These are phyloP conservation scores for Paspalum vaginatum DNA, from an alignment of 176 grass and related monocot species.

Conservation along the genomic window DNA sequence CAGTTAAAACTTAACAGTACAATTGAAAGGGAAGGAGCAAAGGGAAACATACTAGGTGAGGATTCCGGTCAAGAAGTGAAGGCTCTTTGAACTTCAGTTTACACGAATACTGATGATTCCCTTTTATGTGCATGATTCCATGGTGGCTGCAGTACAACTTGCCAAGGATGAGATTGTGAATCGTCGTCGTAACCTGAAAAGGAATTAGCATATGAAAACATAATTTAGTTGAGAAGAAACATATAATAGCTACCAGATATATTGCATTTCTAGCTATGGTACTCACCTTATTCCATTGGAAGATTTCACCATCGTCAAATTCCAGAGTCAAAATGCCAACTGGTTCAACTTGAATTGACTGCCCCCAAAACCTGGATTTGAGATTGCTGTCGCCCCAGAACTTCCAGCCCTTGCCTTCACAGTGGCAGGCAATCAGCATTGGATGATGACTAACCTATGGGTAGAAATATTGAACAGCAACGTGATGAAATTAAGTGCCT, in stretches of 20 bases:
- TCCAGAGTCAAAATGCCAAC: slow-evolving; percentile 89
- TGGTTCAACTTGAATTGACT: slow-evolving; percentile 92
- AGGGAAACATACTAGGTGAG: slow-evolving; percentile 69
- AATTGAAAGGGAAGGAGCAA: background rate
- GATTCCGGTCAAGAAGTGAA: slow-evolving; percentile 86
- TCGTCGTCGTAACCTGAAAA: slow-evolving; percentile 89
- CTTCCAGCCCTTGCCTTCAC: slow-evolving; percentile 97
- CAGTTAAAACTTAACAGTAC: slow-evolving; percentile 12
- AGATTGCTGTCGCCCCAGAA: slow-evolving; percentile 94
- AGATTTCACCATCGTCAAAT: slow-evolving; percentile 96
- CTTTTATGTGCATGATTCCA: slow-evolving; percentile 92
- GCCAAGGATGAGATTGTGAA: slow-evolving; percentile 94
- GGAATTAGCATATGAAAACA: slow-evolving; percentile 38
- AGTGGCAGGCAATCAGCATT: slow-evolving; percentile 97
- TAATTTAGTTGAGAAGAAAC: slow-evolving; percentile 27
- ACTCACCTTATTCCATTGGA: slow-evolving; percentile 90
- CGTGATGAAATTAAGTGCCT: slow-evolving; percentile 54
- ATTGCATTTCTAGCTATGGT: slow-evolving; percentile 12
- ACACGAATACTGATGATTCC: slow-evolving; percentile 75
- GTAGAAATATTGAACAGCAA: slow-evolving; percentile 50
- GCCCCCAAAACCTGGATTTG: slow-evolving; percentile 97
- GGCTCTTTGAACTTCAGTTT: slow-evolving; percentile 97
- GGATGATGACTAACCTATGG: slow-evolving; percentile 99
- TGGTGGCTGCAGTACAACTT: slow-evolving; percentile 93
- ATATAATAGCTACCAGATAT: slow-evolving; percentile 24